phyloP scores from a whole-genome alignment of 345 rosid genomes.

The Combretum micranthum region DNA sequence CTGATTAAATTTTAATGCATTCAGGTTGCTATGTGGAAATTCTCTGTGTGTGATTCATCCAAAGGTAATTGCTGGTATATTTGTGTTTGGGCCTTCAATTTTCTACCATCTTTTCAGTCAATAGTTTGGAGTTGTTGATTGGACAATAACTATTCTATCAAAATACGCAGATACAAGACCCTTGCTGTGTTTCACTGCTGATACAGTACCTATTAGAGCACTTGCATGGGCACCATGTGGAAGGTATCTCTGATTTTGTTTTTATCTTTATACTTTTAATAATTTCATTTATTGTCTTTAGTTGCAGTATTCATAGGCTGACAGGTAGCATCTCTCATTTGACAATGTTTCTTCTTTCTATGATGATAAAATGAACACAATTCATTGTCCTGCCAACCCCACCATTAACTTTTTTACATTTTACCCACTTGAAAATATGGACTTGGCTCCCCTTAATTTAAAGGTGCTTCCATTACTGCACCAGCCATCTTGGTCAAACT shows the following conservation, averaged over 20 bases:
- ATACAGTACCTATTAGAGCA: constrained; percentile 72
- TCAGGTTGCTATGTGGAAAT: constrained; percentile 98
- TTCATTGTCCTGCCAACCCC: no score
- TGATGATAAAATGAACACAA: no score
- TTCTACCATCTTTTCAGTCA: not conserved
- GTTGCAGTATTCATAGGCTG: no score
- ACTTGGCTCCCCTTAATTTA: no score
- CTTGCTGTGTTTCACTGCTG: constrained; percentile 76
- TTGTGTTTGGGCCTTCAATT: not conserved
- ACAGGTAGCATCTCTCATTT: no score
- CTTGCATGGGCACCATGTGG: constrained; percentile 84
- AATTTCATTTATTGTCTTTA: constrained; percentile 10
- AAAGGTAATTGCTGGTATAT: constrained; percentile 37
- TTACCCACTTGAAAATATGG: no score
- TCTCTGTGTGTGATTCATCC: constrained; percentile 35
- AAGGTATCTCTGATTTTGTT: constrained; percentile 39
- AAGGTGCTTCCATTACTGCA: no score
- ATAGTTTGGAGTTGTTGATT: not conserved
- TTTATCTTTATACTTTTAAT: constrained; percentile 28
- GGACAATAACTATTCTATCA: constrained; percentile 5
- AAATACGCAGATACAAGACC: constrained; percentile 76
- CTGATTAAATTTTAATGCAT: not conserved
- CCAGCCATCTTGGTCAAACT: no score
- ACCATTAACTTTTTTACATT: no score
- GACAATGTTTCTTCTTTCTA: no score